Conservation (phyloP, 2,329 filamentous ascomycete species). For the Botrytis aclada region DNA sequence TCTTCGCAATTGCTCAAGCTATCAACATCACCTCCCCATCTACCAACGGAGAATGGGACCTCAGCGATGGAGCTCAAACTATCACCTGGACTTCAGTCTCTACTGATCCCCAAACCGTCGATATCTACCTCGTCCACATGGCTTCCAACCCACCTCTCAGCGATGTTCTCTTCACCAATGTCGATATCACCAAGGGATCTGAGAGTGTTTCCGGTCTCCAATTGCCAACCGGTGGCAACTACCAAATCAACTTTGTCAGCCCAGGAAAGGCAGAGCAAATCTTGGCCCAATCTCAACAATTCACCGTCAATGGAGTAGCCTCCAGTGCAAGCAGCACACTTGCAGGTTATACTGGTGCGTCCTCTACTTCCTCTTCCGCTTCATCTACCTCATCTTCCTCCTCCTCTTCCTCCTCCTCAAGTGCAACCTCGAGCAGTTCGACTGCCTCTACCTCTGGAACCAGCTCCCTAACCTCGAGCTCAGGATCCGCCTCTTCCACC, state of each 20-base stretch:
- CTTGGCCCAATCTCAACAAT: conserved; percentile 18
- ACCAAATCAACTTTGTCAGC: conserved; percentile 20
- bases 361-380: conserved; percentile 1
- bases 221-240: conserved; percentile 16
- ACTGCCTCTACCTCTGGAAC: not conserved
- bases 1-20: conserved; percentile 19
- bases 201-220: conserved; percentile 8
- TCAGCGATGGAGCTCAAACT: conserved; percentile 7
- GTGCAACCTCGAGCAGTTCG: not conserved
- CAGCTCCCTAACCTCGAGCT: conserved; percentile 4
- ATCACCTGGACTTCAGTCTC: conserved; percentile 16
- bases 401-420: not conserved
- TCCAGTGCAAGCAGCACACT: conserved; percentile 17
- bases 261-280: conserved; percentile 16
- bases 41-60: conserved; percentile 12
- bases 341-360: conserved; percentile 21
- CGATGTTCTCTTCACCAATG: conserved; percentile 8
- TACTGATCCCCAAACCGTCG: conserved; percentile 14
- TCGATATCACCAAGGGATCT: conserved; percentile 2
- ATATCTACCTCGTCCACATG: conserved; percentile 20
- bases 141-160: conserved; percentile 11
- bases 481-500: not conserved
- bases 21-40: conserved; percentile 18
- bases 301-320: conserved; percentile 16
- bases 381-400: not conserved